A percentile compares a stretch with the other conserved stretches of the same genome.
Evolutionary conservation across 2,329 filamentous ascomycete genomes (phyloP).

Genomic region (Colletotrichum paranaense): DNA sequence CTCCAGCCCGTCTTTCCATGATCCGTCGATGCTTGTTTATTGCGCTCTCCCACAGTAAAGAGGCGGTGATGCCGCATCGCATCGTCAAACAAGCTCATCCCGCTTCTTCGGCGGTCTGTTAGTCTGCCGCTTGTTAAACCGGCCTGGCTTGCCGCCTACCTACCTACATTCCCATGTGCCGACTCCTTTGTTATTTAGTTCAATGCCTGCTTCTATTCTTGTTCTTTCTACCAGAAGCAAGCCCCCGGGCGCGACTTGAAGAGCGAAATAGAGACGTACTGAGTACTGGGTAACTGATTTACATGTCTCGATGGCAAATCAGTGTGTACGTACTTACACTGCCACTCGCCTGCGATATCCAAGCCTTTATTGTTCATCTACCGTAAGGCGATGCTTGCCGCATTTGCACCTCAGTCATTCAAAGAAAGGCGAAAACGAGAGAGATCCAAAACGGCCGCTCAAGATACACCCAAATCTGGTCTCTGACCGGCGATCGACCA

Average conservation of each 20-base stretch:
- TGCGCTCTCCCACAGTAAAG: too few relatives aligned
- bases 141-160: not conserved
- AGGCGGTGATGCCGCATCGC: not conserved
- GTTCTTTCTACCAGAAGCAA: not conserved
- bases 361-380: too few relatives aligned
- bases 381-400: not conserved
- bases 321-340: conserved; percentile 18
- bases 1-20: not conserved
- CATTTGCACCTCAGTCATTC: not conserved
- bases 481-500: conserved; percentile 3
- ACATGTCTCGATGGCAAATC: not conserved
- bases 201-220: not conserved
- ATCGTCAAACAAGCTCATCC: not conserved
- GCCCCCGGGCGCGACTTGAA: not conserved
- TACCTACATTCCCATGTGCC: not conserved
- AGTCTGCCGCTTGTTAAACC: not conserved
- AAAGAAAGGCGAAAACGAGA: not conserved
- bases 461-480: not conserved
- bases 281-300: not conserved
- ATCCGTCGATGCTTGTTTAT: not conserved
- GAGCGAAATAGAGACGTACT: not conserved
- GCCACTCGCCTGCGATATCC: not conserved
- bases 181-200: not conserved
- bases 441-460: not conserved
- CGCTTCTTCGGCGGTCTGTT: not conserved